Evolutionary conservation across 495 filamentous ascomycete genomes (phyloP).

Genomic region (Amorphotheca resinae): DNA sequence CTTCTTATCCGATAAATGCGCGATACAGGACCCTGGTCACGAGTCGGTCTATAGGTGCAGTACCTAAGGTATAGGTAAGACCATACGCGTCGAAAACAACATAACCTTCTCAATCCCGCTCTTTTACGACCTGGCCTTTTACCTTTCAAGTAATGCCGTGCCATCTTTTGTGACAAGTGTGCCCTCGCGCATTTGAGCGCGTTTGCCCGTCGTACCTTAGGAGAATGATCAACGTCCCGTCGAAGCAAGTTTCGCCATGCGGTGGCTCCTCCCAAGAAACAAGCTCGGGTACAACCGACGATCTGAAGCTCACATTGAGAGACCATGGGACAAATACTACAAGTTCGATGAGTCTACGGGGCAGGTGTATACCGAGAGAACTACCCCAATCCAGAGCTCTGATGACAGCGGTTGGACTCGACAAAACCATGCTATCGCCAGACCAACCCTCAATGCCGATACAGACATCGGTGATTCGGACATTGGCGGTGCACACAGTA

Average conservation of each 20-base stretch:
- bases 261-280: constrained; percentile 2
- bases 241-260: neutral
- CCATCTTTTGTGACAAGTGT: neutral
- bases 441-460: neutral
- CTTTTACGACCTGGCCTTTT: neutral
- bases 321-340: neutral
- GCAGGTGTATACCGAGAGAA: constrained; percentile 12
- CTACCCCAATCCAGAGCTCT: constrained; percentile 2
- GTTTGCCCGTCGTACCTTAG: neutral
- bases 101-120: too few relatives aligned
- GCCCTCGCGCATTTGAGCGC: neutral
- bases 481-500: too few relatives aligned
- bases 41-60: too few relatives aligned
- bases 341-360: constrained; percentile 14
- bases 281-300: neutral
- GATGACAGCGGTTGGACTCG: constrained; percentile 13
- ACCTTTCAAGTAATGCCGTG: too few relatives aligned
- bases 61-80: too few relatives aligned
- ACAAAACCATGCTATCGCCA: neutral
- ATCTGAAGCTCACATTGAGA: neutral
- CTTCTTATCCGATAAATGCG: too few relatives aligned
- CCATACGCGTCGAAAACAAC: too few relatives aligned
- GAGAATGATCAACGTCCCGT: neutral
- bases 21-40: too few relatives aligned
- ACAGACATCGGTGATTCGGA: neutral